Conservation (phyloP, 306 rosid genomes). For the Gillenia trifoliata region DNA sequence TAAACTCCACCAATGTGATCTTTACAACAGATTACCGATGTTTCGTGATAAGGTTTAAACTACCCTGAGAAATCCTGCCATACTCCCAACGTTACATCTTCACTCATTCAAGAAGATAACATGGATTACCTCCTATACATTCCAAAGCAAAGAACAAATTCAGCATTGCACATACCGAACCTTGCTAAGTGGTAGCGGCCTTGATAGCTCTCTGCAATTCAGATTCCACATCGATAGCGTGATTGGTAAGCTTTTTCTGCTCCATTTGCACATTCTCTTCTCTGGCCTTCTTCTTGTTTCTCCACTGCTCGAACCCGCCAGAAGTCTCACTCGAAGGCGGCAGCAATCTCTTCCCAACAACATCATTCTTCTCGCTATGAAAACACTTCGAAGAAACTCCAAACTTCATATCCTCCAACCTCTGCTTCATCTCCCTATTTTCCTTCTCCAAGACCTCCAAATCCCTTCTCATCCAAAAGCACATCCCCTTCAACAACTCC, state of each 20-base stretch:
- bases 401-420: slow-evolving; percentile 48
- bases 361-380: slow-evolving; percentile 22
- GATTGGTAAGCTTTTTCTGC: slow-evolving; percentile 30
- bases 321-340: slow-evolving; percentile 27
- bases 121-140: slow-evolving; percentile 9
- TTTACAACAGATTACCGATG: neutral
- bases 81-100: neutral
- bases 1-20: neutral
- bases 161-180: slow-evolving; percentile 24
- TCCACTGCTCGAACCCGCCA: slow-evolving; percentile 46
- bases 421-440: slow-evolving; percentile 59
- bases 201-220: slow-evolving; percentile 85
- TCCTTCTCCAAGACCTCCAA: slow-evolving; percentile 64
- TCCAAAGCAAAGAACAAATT: slow-evolving; percentile 11
- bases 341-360: slow-evolving; percentile 16
- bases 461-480: slow-evolving; percentile 53
- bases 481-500: slow-evolving; percentile 56
- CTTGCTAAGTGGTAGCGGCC: slow-evolving; percentile 61
- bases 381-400: slow-evolving; percentile 26
- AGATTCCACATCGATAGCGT: slow-evolving; percentile 56
- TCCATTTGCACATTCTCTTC: slow-evolving; percentile 38
- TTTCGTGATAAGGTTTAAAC: neutral
- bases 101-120: neutral
- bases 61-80: slow-evolving; percentile 3
- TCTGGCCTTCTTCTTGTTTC: slow-evolving; percentile 34